These are phyloP conservation scores for Leishmania arabica DNA, from an alignment of 208 protist species.

Conservation along the genomic window DNA sequence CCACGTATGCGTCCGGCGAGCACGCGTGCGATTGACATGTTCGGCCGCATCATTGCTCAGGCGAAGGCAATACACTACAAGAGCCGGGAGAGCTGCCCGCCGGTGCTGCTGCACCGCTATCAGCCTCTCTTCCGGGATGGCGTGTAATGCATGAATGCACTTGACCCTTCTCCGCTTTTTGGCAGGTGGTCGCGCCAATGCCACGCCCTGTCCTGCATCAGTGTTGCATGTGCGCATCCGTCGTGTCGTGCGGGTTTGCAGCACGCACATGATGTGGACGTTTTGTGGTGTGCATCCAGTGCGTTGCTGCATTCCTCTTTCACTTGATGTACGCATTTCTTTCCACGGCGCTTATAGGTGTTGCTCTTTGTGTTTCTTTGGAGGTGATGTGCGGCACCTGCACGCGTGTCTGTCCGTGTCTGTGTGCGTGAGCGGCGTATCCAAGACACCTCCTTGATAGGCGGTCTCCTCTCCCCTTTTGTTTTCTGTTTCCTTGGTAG, in stretches of 20 bases:
- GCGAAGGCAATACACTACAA: slow-evolving; percentile 17
- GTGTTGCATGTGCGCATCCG: not conserved
- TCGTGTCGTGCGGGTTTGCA: too few relatives aligned
- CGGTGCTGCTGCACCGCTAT: slow-evolving; percentile 36
- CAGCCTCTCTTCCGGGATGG: slow-evolving; percentile 31
- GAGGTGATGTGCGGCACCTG: not conserved
- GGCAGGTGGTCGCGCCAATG: not conserved
- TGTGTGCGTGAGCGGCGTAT: not conserved
- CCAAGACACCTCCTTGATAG: not conserved
- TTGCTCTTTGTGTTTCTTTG: not conserved
- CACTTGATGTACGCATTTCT: not conserved
- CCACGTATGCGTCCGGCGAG: not conserved
- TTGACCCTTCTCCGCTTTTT: not conserved
- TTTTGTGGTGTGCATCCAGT: not conserved
- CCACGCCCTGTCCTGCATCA: not conserved
- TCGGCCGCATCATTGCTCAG: slow-evolving; percentile 13
- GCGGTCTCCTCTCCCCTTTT: not conserved
- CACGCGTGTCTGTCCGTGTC: too few relatives aligned
- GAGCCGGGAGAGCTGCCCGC: slow-evolving; percentile 29
- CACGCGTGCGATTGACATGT: slow-evolving; percentile 11
- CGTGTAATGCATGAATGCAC: not conserved
- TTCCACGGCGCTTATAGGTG: not conserved
- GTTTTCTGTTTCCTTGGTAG: not conserved
- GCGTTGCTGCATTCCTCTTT: not conserved
- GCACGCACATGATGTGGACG: not conserved